A percentile compares a stretch with the other conserved stretches of the same genome.
phyloP scores from a whole-genome alignment of 1,284 basidiomycete species.

The Heterobasidion annosum region DNA sequence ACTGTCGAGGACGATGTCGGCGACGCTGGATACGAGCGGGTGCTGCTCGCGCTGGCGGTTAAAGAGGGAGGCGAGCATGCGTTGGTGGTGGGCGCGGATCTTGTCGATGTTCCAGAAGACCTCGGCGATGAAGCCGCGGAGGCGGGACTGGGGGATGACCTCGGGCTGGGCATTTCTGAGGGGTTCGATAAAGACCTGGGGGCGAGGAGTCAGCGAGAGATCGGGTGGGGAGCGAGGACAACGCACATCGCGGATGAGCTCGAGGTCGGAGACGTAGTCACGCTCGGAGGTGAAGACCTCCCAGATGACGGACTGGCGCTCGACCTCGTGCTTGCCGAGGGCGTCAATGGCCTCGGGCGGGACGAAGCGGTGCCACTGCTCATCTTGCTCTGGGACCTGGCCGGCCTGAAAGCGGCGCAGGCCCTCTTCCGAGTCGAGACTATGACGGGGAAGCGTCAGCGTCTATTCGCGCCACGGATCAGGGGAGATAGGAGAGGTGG shows the following conservation, averaged over 20 bases:
- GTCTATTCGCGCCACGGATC: too few relatives aligned
- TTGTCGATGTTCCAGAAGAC: constrained; percentile 70
- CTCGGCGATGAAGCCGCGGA: constrained; percentile 53
- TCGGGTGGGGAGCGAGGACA: constrained; percentile 1
- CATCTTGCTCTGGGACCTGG: constrained; percentile 47
- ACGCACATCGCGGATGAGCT: constrained; percentile 53
- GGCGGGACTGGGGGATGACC: constrained; percentile 40
- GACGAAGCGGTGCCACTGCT: constrained; percentile 74
- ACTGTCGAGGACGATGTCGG: constrained; percentile 74
- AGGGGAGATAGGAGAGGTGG: not conserved
- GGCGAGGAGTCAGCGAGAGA: not conserved
- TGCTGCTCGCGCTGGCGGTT: constrained; percentile 71
- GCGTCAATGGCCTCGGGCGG: constrained; percentile 58
- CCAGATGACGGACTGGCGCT: constrained; percentile 75
- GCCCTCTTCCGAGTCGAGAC: constrained; percentile 55
- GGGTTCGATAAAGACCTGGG: constrained; percentile 63
- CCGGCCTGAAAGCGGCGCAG: constrained; percentile 56
- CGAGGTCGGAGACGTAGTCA: constrained; percentile 71
- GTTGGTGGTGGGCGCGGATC: constrained; percentile 56
- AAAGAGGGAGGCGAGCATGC: constrained; percentile 59
- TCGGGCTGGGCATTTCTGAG: constrained; percentile 45
- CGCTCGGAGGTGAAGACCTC: constrained; percentile 77
- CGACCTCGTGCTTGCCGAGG: constrained; percentile 62
- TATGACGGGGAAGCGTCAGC: constrained; percentile 10
- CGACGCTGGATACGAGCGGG: constrained; percentile 66